Conservation (phyloP, 2,329 filamentous ascomycete species). For the Monilinia fructicola region DNA sequence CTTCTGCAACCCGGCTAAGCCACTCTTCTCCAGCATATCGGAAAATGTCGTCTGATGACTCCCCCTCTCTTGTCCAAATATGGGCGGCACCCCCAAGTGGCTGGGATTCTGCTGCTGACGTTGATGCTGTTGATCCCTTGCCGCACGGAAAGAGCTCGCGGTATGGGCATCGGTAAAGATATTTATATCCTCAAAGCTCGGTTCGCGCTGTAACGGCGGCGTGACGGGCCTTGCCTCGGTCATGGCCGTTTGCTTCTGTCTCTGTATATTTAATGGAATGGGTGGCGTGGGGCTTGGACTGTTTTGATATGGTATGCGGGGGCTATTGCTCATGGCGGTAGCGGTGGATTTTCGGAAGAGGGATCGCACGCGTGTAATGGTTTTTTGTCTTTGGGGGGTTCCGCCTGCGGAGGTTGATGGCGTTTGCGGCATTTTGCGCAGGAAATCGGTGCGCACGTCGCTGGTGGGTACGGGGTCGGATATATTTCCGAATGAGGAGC, state of each 20-base stretch:
- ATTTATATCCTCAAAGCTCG: conserved; percentile 52
- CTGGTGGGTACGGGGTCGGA: conserved; percentile 53
- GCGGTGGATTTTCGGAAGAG: conserved; percentile 35
- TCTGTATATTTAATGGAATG: conserved; percentile 31
- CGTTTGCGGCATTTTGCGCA: conserved; percentile 42
- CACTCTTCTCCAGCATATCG: conserved; percentile 53
- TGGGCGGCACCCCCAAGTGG: conserved; percentile 1
- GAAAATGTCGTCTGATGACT: conserved; percentile 49
- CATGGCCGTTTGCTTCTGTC: background rate
- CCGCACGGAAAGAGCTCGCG: conserved; percentile 38
- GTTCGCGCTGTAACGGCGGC: conserved; percentile 45
- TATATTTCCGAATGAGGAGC: conserved; percentile 49
- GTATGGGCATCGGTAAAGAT: conserved; percentile 53
- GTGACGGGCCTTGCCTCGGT: conserved; percentile 34
- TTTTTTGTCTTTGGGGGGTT: conserved; percentile 23
- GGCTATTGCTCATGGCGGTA: background rate
- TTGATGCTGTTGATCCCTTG: conserved; percentile 15
- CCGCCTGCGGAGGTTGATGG: conserved; percentile 28
- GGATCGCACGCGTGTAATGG: conserved; percentile 33
- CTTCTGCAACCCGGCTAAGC: conserved; percentile 41
- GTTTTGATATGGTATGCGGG: background rate
- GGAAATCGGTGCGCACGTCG: conserved; percentile 54
- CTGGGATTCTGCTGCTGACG: background rate
- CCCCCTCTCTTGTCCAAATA: conserved; percentile 2
- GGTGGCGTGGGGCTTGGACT: conserved; percentile 26